Conservation (phyloP, 495 filamentous ascomycete genomes). For the Aspergillus indologenus region DNA sequence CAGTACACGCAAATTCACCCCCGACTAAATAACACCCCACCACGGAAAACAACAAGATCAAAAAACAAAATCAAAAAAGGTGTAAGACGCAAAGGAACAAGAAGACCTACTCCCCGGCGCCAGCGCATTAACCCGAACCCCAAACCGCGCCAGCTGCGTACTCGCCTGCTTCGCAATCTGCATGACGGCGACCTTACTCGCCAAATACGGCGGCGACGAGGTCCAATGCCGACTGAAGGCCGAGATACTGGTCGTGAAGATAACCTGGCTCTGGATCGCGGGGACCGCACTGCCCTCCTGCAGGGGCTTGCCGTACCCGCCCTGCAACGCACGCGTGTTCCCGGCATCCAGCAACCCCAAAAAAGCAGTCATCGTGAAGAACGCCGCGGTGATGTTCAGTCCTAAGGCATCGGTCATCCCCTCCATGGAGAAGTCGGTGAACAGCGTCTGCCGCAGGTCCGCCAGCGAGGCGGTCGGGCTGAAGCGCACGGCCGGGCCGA, state of each 20-base stretch:
- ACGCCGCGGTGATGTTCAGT: constrained; percentile 57
- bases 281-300: constrained; percentile 21
- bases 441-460: not conserved
- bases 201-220: constrained; percentile 57
- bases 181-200: constrained; percentile 61
- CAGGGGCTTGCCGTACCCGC: not conserved
- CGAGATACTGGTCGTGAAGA: constrained; percentile 55
- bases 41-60: not conserved
- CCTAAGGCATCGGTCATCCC: constrained; percentile 55
- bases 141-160: constrained; percentile 48
- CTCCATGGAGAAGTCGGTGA: constrained; percentile 17
- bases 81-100: not conserved
- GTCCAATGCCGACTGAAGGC: constrained; percentile 53
- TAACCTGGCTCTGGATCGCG: constrained; percentile 31
- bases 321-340: constrained; percentile 39
- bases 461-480: not conserved
- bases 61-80: too few species aligned
- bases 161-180: constrained; percentile 61
- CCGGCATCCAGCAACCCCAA: constrained; percentile 57
- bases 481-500: constrained; percentile 47
- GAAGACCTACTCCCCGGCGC: constrained; percentile 56
- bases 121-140: constrained; percentile 60
- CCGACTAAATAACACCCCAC: too few species aligned
- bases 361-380: constrained; percentile 62
- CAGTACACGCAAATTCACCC: too few species aligned